phyloP scores from a whole-genome alignment of 805 yeast genomes.

The Pichia scutulata region DNA sequence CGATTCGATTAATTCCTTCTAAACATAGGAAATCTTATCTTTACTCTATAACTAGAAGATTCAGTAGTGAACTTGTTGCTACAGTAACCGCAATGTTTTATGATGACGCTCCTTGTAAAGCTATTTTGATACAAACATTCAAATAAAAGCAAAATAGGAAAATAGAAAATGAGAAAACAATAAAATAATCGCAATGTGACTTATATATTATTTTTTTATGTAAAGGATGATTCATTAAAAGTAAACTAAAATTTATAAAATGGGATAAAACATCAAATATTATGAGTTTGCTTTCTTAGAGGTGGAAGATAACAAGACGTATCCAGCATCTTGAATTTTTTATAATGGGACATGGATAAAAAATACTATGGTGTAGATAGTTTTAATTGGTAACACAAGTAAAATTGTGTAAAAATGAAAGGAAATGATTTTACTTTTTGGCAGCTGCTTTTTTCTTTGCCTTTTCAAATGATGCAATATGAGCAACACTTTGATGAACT shows the following conservation, averaged over 20 bases:
- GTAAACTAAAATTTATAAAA: too few relatives aligned
- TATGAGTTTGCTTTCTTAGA: not conserved
- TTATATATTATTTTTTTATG: not conserved
- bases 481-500: slow-evolving; percentile 92
- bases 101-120: too few relatives aligned
- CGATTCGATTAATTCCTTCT: too few relatives aligned
- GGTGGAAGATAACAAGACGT: not conserved
- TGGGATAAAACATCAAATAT: too few relatives aligned
- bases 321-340: not conserved
- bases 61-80: too few relatives aligned
- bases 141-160: not conserved
- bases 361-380: not conserved
- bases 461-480: slow-evolving; percentile 86
- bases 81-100: too few relatives aligned
- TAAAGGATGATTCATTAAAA: too few relatives aligned
- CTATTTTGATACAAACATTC: too few relatives aligned
- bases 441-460: slow-evolving; percentile 42
- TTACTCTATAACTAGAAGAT: too few relatives aligned
- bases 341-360: not conserved
- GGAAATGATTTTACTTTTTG: slow-evolving; percentile 7
- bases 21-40: too few relatives aligned
- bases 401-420: too few relatives aligned
- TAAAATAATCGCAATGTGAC: not conserved
- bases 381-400: not conserved
- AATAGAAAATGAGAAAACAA: too few relatives aligned